These are phyloP conservation scores for Recurvomyces mirabilis DNA, from an alignment of 495 filamentous ascomycete species.

Conservation along the genomic window DNA sequence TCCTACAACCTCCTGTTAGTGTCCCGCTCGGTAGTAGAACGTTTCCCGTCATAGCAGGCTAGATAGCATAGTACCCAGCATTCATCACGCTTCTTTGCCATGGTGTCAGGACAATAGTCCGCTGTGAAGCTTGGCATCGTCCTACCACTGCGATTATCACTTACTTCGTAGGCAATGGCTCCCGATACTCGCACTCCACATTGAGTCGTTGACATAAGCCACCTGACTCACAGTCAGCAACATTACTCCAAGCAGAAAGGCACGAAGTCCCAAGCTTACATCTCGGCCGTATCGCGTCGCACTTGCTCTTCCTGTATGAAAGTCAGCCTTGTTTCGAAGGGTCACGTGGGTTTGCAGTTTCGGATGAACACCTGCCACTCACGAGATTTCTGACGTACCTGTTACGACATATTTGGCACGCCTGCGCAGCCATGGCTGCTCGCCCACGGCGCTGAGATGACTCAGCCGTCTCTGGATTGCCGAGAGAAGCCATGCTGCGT, in stretches of 20 bases:
- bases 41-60: no score
- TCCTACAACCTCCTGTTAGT: no score
- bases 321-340: no score
- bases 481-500: no score
- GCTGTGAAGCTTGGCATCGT: no score
- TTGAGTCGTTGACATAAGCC: slow-evolving; percentile 31
- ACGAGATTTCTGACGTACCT: slow-evolving; percentile 10
- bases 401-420: slow-evolving; percentile 28
- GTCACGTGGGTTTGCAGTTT: no score
- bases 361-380: no score
- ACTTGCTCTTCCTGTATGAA: slow-evolving; percentile 26
- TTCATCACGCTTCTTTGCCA: no score
- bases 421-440: slow-evolving; percentile 29
- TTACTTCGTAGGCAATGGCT: slow-evolving; percentile 54
- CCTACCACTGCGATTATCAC: no score
- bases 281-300: slow-evolving; percentile 28
- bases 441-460: slow-evolving; percentile 20
- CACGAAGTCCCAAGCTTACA: slow-evolving; percentile 15
- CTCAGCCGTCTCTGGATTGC: not conserved
- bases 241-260: not conserved
- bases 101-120: no score
- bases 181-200: slow-evolving; percentile 48
- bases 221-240: slow-evolving; percentile 5
- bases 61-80: no score
- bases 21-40: no score